Base-by-base conservation (phyloP, 257 asterid genomes). In the Agastache rugosa region DNA sequence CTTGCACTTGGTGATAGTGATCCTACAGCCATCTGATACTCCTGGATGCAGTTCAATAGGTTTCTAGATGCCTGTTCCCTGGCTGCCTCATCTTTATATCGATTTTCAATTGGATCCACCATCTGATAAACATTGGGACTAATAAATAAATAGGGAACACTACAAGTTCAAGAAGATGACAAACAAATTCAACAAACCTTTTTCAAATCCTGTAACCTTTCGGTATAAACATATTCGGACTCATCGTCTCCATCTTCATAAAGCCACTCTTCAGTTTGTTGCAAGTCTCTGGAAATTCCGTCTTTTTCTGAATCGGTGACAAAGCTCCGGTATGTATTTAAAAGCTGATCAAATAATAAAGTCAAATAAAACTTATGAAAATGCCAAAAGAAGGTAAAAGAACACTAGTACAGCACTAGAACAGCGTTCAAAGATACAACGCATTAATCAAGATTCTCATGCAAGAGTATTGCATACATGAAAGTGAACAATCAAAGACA, bases 161-260 rank as follows among this genome's bases (percentile, higher is more conserved):
- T 16, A 50, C 8, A 72, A 45, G 63, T 41, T 62, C 66, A 58
- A 55, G 64, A 61, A 37, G n/a, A 20, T 61, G 35, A 74, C 20
- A 63, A 69, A 62, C 5, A 45, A 44, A 66, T 11, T n/a, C 45
- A 31, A 77, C n/a, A 15, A 73, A 92, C 99, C 98, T 87, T 89
- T 81, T 85, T 89, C 83, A 95, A 84, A 77, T 87, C 85, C 73
- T 87, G 86, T 67, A 95, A 81, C 80, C 84, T 90, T 80, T 83
- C 70, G 5, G 91, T 16, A 74, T 95, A 95, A 41, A 89, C 91
- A 75, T 82, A 29, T 81, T 90, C 97, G 78, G 99, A 75, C 85
- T 95, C 99, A 73, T 92, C 97, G 67, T 90, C 96, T 68, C 99
- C 99, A 44, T 89, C 98, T 70, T 89, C 97, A 77, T 95, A 95